Evolutionary conservation across 768 basidiomycete species (phyloP), one percentile per base, ranked within the genome.

Genomic region (Boletus rubroflammeus): DNA sequence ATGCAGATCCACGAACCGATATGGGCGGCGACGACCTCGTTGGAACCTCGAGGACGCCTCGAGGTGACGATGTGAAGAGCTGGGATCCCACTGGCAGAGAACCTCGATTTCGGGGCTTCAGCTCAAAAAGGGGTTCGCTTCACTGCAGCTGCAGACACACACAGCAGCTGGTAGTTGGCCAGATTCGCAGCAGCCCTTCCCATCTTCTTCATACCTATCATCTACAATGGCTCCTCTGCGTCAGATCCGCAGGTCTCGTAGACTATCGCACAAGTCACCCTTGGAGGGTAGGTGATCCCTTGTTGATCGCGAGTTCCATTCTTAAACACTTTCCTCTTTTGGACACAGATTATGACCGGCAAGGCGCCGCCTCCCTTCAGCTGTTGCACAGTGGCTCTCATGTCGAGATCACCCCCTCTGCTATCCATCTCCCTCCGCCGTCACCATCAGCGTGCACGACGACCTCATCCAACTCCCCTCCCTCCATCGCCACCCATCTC

Each of bases 171-270:
- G 31, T 48, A 48, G 25, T 40, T 31, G 23, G n/a, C 32, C 25
- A 13, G 42, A 35, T 47, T 31, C 36, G 21, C 43, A 39, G n/a
- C 35, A 56, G 14, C 25, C 21, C 46, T 43, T 52, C 49, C 34
- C 31, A 39, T 40, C 26, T 15, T 40, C 52, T 32, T 51, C 52
- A 44, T 45, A 19, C 36, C 7, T 19, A 19, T 9, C 36, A 38
- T 38, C 36, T 21, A 1, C 39, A 39, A 76, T 77, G 75, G 55
- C 70, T 17, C 67, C 65, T 43, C 55, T 63, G 51, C 71, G 67
- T 32, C 67, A 69, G 52, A 47, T 64, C 41, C 75, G 78, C 47
- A 75, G 70, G 54, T 81, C 79, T 25, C 75, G 77, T 38, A 68
- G 78, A 43, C 64, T 78, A 17, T 78, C 77, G 13, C 71, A 65